These are phyloP conservation scores for Davidsoniella neocaledoniae DNA, from an alignment of 2,329 filamentous ascomycete species.

Conservation along the genomic window DNA sequence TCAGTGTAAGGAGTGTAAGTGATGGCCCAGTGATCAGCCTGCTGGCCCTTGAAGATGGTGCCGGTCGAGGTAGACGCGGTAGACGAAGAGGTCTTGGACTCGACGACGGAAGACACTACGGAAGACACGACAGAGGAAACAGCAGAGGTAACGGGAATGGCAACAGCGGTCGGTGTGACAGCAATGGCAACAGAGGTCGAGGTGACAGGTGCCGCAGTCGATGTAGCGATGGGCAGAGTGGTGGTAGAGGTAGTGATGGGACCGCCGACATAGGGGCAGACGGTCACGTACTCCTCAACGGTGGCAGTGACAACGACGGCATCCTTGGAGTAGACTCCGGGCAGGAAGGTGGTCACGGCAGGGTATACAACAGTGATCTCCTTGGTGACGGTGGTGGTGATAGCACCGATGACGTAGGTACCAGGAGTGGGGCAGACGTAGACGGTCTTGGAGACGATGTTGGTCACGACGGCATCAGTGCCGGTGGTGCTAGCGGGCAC, in stretches of 20 bases:
- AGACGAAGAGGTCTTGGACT: slow-evolving; percentile 16
- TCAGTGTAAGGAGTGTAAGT: slow-evolving; percentile 63
- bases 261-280: slow-evolving; percentile 44
- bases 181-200: slow-evolving; percentile 17
- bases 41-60: slow-evolving; percentile 21
- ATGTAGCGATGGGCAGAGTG: slow-evolving; percentile 18
- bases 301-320: slow-evolving; percentile 51
- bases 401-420: slow-evolving; percentile 58
- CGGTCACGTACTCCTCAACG: slow-evolving; percentile 48
- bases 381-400: slow-evolving; percentile 40
- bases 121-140: slow-evolving; percentile 12
- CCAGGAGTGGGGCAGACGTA: slow-evolving; percentile 58
- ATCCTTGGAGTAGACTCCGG: slow-evolving; percentile 58
- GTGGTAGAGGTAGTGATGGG: slow-evolving; percentile 17
- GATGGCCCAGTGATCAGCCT: slow-evolving; percentile 49
- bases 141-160: slow-evolving; percentile 15
- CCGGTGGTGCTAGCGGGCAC: slow-evolving; percentile 47
- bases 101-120: slow-evolving; percentile 12
- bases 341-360: slow-evolving; percentile 43
- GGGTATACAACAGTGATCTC: slow-evolving; percentile 46
- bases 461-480: slow-evolving; percentile 42
- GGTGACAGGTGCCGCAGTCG: slow-evolving; percentile 15
- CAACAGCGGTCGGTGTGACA: slow-evolving; percentile 16
- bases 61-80: slow-evolving; percentile 16
- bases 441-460: slow-evolving; percentile 50